These are phyloP conservation scores for Rhinocladiella similis DNA, from an alignment of 2,329 filamentous ascomycete species.

Conservation along the genomic window DNA sequence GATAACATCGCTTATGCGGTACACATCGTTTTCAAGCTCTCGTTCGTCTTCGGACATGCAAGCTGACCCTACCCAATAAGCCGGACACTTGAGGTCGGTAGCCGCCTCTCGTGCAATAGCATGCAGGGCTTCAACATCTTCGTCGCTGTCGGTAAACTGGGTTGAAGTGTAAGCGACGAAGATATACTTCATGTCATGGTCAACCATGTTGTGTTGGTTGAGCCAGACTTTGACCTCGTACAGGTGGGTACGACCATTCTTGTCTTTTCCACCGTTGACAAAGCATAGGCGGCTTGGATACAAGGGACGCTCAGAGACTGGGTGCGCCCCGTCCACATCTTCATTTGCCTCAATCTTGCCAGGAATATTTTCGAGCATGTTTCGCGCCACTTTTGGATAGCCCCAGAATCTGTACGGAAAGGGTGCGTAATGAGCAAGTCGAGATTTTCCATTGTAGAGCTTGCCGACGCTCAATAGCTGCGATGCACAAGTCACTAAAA, in stretches of 20 bases:
- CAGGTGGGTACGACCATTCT: slow-evolving; percentile 28
- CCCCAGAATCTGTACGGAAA: slow-evolving; percentile 10
- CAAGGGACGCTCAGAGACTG: slow-evolving; percentile 10
- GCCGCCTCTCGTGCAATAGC: slow-evolving; percentile 9
- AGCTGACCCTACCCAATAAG: slow-evolving; percentile 7
- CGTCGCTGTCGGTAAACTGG: slow-evolving; percentile 37
- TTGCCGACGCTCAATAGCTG: not conserved
- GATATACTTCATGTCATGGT: slow-evolving; percentile 25
- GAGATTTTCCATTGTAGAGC: not conserved
- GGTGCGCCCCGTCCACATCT: slow-evolving; percentile 2
- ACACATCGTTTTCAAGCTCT: slow-evolving; percentile 26
- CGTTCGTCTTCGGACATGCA: slow-evolving; percentile 9
- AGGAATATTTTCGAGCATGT: slow-evolving; percentile 3
- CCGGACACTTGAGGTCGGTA: slow-evolving; percentile 4
- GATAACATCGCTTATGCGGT: slow-evolving; percentile 32
- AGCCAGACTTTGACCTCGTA: slow-evolving; percentile 9
- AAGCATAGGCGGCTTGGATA: slow-evolving; percentile 12
- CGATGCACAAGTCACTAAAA: not conserved
- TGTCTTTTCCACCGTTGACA: not conserved
- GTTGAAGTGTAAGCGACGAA: slow-evolving; percentile 45
- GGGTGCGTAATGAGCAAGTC: not conserved
- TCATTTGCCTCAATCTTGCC: not conserved
- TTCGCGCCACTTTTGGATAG: slow-evolving; percentile 11
- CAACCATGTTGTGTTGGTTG: slow-evolving; percentile 8
- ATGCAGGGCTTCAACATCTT: slow-evolving; percentile 11